Percentiles rank a stretch among this genome's conserved stretches.
Evolutionary conservation across 768 basidiomycete species (phyloP).

Genomic region (Tricholomella constricta): DNA sequence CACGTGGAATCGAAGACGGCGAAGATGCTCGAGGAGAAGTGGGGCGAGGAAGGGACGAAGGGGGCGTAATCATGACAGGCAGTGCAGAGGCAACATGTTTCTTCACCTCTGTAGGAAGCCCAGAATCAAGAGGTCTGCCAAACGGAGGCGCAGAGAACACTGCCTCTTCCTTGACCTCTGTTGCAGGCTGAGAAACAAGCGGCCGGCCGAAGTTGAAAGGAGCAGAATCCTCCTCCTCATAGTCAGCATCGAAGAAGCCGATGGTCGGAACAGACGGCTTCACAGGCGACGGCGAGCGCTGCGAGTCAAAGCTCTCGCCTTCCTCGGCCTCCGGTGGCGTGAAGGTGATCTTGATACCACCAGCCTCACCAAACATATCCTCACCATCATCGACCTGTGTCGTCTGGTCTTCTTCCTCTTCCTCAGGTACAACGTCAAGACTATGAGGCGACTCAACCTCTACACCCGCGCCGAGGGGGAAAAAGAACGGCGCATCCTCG

Average conservation of each 20-base stretch:
- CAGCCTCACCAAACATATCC: constrained; percentile 61
- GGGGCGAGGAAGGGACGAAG: constrained; percentile 33
- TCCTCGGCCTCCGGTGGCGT: constrained; percentile 55
- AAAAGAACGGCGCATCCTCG: constrained; percentile 51
- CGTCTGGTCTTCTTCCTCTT: constrained; percentile 45
- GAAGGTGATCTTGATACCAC: constrained; percentile 77
- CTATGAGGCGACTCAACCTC: constrained; percentile 29
- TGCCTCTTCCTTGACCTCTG: neutral
- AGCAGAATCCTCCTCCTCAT: constrained; percentile 10
- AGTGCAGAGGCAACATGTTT: constrained; percentile 13
- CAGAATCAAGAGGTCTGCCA: constrained; percentile 1
- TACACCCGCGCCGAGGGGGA: constrained; percentile 43
- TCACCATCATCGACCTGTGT: constrained; percentile 41
- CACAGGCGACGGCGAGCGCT: constrained; percentile 29
- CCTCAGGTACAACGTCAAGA: constrained; percentile 45
- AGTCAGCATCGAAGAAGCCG: constrained; percentile 33
- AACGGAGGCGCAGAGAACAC: constrained; percentile 12
- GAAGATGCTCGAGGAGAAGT: constrained; percentile 27
- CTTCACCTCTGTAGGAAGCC: neutral
- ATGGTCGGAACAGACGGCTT: constrained; percentile 33
- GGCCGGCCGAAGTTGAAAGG: constrained; percentile 21
- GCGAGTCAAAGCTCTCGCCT: constrained; percentile 28
- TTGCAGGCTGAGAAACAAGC: neutral
- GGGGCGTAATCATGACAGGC: constrained; percentile 25
- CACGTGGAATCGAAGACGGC: constrained; percentile 56